Conservation (phyloP, 2,329 filamentous ascomycete genomes). For the Emydomyces testavorans region DNA sequence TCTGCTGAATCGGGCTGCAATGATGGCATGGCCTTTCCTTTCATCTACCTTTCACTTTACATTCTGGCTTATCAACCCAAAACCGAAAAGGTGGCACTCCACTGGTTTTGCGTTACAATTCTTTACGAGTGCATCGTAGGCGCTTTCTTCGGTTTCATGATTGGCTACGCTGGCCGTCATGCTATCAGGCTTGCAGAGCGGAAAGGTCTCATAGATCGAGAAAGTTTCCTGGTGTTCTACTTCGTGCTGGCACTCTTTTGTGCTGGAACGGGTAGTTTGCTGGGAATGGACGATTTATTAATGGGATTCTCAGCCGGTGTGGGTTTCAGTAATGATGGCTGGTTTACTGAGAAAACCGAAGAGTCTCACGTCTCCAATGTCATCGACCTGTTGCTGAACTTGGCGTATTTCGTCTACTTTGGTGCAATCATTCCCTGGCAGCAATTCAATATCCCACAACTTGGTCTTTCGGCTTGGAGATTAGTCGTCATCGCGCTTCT, state of each 20-base stretch:
- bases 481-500: conserved; percentile 88
- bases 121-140: conserved; percentile 95
- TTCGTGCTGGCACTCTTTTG: conserved; percentile 94
- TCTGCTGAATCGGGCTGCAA: conserved; percentile 98
- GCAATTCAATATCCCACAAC: conserved; percentile 62
- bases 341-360: conserved; percentile 97
- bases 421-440: conserved; percentile 96
- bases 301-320: conserved; percentile 92
- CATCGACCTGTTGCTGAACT: conserved; percentile 90
- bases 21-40: conserved; percentile 98
- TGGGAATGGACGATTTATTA: conserved; percentile 86
- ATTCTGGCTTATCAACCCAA: conserved; percentile 68
- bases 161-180: conserved; percentile 84
- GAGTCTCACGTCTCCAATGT: conserved; percentile 99
- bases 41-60: conserved; percentile 86
- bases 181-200: conserved; percentile 80
- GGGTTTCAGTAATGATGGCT: conserved; percentile 98
- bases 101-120: conserved; percentile 83
- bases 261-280: conserved; percentile 78
- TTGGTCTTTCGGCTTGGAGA: conserved; percentile 76
- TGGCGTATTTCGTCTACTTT: conserved; percentile 96
- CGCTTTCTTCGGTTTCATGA: conserved; percentile 69
- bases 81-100: conserved; percentile 57
- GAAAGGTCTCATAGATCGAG: conserved; percentile 76
- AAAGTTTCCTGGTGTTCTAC: conserved; percentile 97